These are phyloP conservation scores for Cladophialophora carrionii DNA, from an alignment of 2,329 filamentous ascomycete genomes.

Conservation along the genomic window DNA sequence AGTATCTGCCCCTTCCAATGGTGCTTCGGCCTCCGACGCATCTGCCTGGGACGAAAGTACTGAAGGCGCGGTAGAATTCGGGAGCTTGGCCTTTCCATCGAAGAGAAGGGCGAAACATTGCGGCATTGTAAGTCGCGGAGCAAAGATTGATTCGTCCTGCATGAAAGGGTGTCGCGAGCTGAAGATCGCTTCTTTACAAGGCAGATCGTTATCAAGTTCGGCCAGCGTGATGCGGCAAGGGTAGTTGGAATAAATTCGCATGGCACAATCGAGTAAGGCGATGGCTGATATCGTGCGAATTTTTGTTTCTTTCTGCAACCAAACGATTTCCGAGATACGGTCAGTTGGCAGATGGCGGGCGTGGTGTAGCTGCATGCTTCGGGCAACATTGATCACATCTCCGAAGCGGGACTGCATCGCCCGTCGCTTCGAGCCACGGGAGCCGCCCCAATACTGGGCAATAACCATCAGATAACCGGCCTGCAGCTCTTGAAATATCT, in stretches of 20 bases:
- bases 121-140: conserved; percentile 44
- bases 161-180: conserved; percentile 49
- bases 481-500: conserved; percentile 48
- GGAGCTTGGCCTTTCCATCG: conserved; percentile 33
- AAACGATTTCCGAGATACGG: conserved; percentile 45
- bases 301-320: conserved; percentile 51
- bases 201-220: conserved; percentile 52
- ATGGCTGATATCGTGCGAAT: conserved; percentile 50
- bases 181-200: conserved; percentile 49
- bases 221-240: conserved; percentile 47
- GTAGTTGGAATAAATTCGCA: conserved; percentile 52
- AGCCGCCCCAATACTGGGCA: conserved; percentile 52
- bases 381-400: conserved; percentile 49
- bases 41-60: conserved; percentile 14
- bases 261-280: conserved; percentile 50
- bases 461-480: conserved; percentile 49
- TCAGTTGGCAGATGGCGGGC: conserved; percentile 47
- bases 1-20: conserved; percentile 24
- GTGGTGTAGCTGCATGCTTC: conserved; percentile 46
- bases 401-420: conserved; percentile 51
- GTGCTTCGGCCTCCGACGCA: background rate
- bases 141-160: conserved; percentile 46
- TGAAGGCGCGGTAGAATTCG: conserved; percentile 17
- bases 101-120: conserved; percentile 49
- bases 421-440: conserved; percentile 45